Evolutionary conservation across 2,329 filamentous ascomycete genomes (phyloP).

Genomic region (Escovopsis sp.): DNA sequence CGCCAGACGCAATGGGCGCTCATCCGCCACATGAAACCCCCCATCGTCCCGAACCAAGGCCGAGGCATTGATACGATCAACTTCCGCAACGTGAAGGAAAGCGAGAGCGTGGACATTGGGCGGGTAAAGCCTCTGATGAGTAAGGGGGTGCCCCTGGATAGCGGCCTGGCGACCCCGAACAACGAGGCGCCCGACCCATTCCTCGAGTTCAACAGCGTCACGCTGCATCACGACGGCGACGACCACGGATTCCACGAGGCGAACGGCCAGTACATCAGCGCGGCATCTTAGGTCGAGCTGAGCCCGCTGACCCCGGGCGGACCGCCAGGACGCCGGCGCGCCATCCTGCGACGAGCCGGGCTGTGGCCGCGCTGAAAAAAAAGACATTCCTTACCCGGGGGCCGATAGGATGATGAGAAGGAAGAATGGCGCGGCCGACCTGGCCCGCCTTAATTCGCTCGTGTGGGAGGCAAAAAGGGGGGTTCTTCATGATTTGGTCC

Average conservation of each 20-base stretch:
- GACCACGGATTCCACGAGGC: conserved; percentile 30
- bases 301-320: no score
- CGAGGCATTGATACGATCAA: conserved; percentile 88
- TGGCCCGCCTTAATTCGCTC: no score
- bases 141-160: conserved; percentile 77
- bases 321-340: conserved; percentile 9
- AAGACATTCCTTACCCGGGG: no score
- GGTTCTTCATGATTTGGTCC: neutral
- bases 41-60: conserved; percentile 85
- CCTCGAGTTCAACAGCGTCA: conserved; percentile 97
- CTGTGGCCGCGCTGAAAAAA: neutral
- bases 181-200: conserved; percentile 79
- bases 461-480: no score
- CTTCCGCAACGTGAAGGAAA: conserved; percentile 96
- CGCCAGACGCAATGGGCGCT: conserved; percentile 91
- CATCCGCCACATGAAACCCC: conserved; percentile 93
- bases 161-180: conserved; percentile 69
- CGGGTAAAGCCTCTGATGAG: conserved; percentile 36
- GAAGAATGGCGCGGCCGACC: no score
- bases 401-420: no score
- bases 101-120: conserved; percentile 78
- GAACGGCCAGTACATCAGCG: conserved; percentile 10
- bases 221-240: conserved; percentile 89
- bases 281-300: conserved; percentile 6
- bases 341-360: conserved; percentile 5